Evolutionary conservation across 495 filamentous ascomycete genomes (phyloP).

Genomic region (Penicillium arizonense): DNA sequence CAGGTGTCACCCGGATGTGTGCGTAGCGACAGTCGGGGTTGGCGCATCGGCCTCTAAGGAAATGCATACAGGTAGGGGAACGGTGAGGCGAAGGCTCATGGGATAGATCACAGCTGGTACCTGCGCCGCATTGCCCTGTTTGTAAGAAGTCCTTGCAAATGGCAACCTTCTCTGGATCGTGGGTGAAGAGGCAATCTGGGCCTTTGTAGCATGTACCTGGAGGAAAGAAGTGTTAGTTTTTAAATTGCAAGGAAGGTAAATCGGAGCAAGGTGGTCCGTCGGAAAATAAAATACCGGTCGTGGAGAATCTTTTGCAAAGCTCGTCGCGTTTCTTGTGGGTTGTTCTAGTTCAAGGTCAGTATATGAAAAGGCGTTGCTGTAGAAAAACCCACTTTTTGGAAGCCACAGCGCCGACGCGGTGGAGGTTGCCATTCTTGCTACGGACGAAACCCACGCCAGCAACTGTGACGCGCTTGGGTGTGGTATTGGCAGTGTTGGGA

Average conservation of each 20-base stretch:
- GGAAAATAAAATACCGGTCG: constrained; percentile 70
- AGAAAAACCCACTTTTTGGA: constrained; percentile 38
- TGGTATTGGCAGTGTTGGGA: constrained; percentile 60
- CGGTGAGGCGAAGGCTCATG: constrained; percentile 85
- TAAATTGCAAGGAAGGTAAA: neutral
- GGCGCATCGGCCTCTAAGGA: constrained; percentile 85
- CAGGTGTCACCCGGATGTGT: constrained; percentile 78
- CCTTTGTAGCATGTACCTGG: constrained; percentile 82
- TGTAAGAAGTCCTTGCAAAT: constrained; percentile 86
- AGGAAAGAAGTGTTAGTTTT: constrained; percentile 28
- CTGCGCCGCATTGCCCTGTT: constrained; percentile 74
- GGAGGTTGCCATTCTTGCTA: constrained; percentile 89
- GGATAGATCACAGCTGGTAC: constrained; percentile 86
- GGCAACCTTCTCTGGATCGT: constrained; percentile 85
- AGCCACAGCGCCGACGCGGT: constrained; percentile 55
- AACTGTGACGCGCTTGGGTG: constrained; percentile 74
- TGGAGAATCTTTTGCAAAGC: constrained; percentile 85
- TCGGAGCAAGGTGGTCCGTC: constrained; percentile 16
- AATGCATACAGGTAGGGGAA: constrained; percentile 86
- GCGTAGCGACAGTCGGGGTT: constrained; percentile 87
- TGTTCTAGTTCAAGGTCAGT: constrained; percentile 36
- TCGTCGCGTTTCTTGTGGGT: constrained; percentile 67
- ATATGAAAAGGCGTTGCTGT: neutral
- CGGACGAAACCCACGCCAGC: constrained; percentile 84
- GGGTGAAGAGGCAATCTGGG: constrained; percentile 73